Evolutionary conservation across 1,284 basidiomycete genomes (phyloP).

Genomic region (Malassezia nana): DNA sequence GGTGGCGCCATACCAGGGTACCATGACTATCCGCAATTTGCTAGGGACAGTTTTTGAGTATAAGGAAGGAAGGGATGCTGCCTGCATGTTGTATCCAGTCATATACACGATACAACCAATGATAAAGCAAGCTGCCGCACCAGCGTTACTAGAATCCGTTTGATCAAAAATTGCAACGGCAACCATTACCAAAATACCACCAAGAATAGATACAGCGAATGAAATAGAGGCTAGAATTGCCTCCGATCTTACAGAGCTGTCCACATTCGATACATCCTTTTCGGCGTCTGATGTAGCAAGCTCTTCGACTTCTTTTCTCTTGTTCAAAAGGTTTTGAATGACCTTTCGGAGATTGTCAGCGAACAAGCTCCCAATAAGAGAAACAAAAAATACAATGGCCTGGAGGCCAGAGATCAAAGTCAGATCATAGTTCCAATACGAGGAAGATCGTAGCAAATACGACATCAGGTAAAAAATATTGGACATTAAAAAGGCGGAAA

Average conservation of each 20-base stretch:
- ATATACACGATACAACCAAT: background rate
- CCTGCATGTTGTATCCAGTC: background rate
- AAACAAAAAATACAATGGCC: background rate
- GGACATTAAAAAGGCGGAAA: background rate
- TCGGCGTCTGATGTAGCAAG: background rate
- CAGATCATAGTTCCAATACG: background rate
- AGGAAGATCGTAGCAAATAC: background rate
- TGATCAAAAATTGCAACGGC: background rate
- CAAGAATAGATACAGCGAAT: background rate
- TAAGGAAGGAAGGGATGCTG: background rate
- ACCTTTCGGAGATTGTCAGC: background rate
- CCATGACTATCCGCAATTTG: background rate
- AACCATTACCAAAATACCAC: background rate
- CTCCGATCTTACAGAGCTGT: background rate
- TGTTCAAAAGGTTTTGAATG: background rate
- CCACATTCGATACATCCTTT: background rate
- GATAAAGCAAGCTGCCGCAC: background rate
- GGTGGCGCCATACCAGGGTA: background rate
- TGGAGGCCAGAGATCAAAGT: background rate
- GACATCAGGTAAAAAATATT: background rate
- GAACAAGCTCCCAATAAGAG: background rate
- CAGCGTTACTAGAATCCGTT: background rate
- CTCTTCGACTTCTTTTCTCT: background rate
- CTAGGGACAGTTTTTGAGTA: background rate
- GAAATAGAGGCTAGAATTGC: background rate